Conservation (phyloP, 2,329 filamentous ascomycete species). For the Aspergillus fischeri region DNA sequence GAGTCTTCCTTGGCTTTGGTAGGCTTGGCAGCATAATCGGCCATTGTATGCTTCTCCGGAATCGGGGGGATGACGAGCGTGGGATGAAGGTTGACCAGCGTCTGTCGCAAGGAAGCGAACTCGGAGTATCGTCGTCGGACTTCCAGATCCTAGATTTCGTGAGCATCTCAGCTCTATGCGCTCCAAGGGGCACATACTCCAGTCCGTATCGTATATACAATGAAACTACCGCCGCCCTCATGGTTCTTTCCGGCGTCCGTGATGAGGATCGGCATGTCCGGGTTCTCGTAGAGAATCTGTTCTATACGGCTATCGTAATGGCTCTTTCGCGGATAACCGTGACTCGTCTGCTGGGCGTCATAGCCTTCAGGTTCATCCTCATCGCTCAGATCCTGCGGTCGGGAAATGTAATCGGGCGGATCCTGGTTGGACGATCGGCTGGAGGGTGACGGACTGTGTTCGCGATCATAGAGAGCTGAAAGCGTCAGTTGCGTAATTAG, state of each 20-base stretch:
- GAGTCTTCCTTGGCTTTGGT: constrained; percentile 97
- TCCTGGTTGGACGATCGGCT: constrained; percentile 67
- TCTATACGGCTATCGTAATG: constrained; percentile 94
- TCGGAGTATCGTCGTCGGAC: constrained; percentile 94
- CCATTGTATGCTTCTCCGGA: constrained; percentile 98
- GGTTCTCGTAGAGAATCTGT: constrained; percentile 95
- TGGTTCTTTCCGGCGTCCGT: constrained; percentile 92
- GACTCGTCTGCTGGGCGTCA: constrained; percentile 48
- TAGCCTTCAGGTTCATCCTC: constrained; percentile 55
- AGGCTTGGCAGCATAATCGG: constrained; percentile 95
- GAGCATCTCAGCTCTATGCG: constrained; percentile 6
- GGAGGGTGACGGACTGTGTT: constrained; percentile 65
- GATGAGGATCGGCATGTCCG: constrained; percentile 83
- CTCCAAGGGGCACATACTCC: constrained; percentile 57
- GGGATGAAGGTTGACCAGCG: constrained; percentile 85
- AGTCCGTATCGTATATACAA: constrained; percentile 94
- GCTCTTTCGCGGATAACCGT: constrained; percentile 58
- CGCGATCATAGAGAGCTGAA: constrained; percentile 55
- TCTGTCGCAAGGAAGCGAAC: constrained; percentile 85
- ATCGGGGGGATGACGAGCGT: constrained; percentile 95
- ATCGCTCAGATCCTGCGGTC: constrained; percentile 53
- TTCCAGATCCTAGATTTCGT: constrained; percentile 70
- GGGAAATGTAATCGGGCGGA: constrained; percentile 54
- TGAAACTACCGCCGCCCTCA: constrained; percentile 87
- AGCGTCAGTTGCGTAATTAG: neutral